Conservation (phyloP, 345 rosid genomes). For the Gossypium stocksii region DNA sequence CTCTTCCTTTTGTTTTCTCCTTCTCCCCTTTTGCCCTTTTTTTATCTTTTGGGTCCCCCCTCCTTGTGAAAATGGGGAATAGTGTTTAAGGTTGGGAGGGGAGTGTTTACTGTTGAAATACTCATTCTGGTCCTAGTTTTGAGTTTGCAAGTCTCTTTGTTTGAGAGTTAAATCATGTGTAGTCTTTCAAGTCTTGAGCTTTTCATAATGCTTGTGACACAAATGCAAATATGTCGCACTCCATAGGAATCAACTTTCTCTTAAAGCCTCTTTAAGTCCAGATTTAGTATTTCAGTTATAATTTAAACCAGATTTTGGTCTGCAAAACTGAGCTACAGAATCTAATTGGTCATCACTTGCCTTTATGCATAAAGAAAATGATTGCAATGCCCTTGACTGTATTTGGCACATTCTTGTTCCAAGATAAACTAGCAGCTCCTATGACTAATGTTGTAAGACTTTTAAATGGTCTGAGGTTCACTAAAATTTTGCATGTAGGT, state of each 20-base stretch:
- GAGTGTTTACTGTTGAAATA: neutral
- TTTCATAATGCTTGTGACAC: neutral
- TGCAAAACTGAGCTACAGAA: neutral
- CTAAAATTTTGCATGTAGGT: constrained; percentile 4
- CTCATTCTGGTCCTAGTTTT: neutral
- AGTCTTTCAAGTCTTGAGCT: neutral
- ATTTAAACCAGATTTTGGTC: neutral
- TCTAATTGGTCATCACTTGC: neutral
- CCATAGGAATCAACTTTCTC: neutral
- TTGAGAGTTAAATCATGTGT: neutral
- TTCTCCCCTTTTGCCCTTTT: neutral
- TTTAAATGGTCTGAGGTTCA: neutral
- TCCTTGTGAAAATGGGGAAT: neutral
- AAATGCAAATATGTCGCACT: neutral
- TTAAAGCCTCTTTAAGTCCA: neutral
- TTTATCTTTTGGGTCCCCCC: neutral
- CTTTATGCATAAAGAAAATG: neutral
- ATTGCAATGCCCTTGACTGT: constrained; percentile 1
- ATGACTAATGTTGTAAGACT: neutral
- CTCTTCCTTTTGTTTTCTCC: constrained; percentile 3
- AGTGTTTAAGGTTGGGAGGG: neutral
- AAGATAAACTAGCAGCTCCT: neutral
- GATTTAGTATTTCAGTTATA: too few species aligned
- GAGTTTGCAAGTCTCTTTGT: neutral
- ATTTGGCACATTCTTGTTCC: neutral